Evolutionary conservation across 2,329 filamentous ascomycete genomes (phyloP).

Genomic region (Cercospora janseana): DNA sequence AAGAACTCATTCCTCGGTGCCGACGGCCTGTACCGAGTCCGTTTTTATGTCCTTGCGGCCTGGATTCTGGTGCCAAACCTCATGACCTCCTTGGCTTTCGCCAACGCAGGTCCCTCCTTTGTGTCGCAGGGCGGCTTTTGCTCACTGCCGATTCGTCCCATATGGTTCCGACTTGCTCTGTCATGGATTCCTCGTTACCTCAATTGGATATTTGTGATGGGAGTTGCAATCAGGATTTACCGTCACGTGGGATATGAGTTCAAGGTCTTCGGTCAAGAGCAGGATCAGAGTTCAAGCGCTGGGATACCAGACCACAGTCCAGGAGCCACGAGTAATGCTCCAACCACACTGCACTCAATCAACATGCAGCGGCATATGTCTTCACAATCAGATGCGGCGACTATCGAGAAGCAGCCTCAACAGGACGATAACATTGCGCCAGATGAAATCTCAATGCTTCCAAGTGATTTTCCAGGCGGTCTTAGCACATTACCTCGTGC

Average conservation of each 20-base stretch:
- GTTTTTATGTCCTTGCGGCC: constrained; percentile 57
- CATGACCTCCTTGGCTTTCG: constrained; percentile 63
- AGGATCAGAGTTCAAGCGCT: constrained; percentile 28
- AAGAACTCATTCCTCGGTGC: constrained; percentile 44
- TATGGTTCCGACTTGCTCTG: constrained; percentile 67
- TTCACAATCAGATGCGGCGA: constrained; percentile 17
- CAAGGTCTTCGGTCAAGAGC: constrained; percentile 38
- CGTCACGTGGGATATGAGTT: constrained; percentile 58
- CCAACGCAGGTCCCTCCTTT: constrained; percentile 56
- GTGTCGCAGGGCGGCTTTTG: constrained; percentile 66
- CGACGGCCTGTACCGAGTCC: constrained; percentile 67
- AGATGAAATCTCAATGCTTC: too few relatives aligned
- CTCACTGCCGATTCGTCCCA: constrained; percentile 63
- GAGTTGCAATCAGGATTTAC: constrained; percentile 69
- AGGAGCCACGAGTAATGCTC: constrained; percentile 2
- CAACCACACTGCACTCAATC: constrained; percentile 5
- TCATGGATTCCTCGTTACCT: constrained; percentile 73
- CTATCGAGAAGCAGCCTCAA: constrained; percentile 20
- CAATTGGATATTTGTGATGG: constrained; percentile 62
- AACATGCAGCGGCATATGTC: constrained; percentile 17
- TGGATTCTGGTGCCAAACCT: constrained; percentile 60
- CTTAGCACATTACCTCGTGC: constrained; percentile 4
- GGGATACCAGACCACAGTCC: constrained; percentile 14
- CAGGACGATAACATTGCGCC: constrained; percentile 28
- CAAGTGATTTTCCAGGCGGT: too few relatives aligned